Evolutionary conservation across 805 yeast species (phyloP), one percentile per base, ranked within the genome.

Genomic region (Cyberlindnera americana): DNA sequence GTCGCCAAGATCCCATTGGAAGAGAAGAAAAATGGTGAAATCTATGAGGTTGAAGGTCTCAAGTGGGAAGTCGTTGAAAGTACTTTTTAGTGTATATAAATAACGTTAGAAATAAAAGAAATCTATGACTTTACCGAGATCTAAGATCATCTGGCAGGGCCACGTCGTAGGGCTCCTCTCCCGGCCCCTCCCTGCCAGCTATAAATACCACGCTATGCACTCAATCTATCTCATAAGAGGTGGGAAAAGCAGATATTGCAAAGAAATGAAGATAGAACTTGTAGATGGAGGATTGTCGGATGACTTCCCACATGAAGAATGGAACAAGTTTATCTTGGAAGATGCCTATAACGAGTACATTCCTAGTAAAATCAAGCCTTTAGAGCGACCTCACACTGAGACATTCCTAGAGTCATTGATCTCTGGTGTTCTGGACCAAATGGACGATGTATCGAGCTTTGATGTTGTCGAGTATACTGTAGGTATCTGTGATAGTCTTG

Each of bases 41-140:
- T 24, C 14, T 19, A 40, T 2, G 39, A 32, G n/a, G 12, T 33
- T 12, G 44, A 37, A 6, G 52, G 47, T 0, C n/a, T 47, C 19
- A 16, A 31, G 30, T 53, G 57, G 57, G 27, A 27, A 14, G 41
- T 45, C 15, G 35, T 49, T 15, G 52, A 49, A 42, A 37, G 42
- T 25, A 41, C 47, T 12, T 43, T 43, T 24, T 46, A 18, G 29
- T 11, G 3, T 9, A 8, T 25, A 25, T n/a, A 25, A n/a, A 7
- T n/a, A 25, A 25, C n/a, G 27, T 22, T 22, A 22, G 8, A 22
- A 25, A n/a, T 25, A 10, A 8, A 9, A 9, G n/a, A 9, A 25
- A 14, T 27, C 14, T 14, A n/a, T 27, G 6, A n/a, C 8, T 6
- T 27, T 6, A 15, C 12, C 6, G 6, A 10, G 27, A 25, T 25